Evolutionary conservation across 2,329 filamentous ascomycete genomes (phyloP).

Genomic region (Grosmannia clavigera): DNA sequence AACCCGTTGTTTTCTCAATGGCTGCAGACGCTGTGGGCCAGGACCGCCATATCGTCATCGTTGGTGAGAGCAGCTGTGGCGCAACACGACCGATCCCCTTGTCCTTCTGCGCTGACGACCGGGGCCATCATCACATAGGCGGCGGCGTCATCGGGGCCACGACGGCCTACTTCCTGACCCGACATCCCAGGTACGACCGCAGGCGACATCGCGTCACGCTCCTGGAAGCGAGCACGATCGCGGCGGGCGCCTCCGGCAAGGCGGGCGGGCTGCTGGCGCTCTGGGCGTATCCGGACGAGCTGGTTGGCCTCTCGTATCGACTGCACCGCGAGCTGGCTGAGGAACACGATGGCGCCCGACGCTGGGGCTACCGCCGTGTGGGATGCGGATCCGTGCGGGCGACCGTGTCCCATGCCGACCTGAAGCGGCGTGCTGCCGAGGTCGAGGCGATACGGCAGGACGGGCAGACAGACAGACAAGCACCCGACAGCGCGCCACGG

Average conservation of each 20-base stretch:
- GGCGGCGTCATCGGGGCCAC: conserved; percentile 89
- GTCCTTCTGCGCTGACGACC: not conserved
- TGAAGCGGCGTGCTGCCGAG: conserved; percentile 7
- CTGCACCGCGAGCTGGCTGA: conserved; percentile 76
- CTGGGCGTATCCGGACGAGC: conserved; percentile 78
- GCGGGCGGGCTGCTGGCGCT: conserved; percentile 80
- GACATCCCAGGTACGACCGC: conserved; percentile 70
- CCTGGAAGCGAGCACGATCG: conserved; percentile 72
- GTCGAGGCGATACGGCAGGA: conserved; percentile 20
- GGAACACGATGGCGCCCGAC: conserved; percentile 63
- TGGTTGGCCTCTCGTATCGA: conserved; percentile 76
- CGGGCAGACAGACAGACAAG: conserved; percentile 27
- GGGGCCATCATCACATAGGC: conserved; percentile 35
- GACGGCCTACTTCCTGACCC: conserved; percentile 81
- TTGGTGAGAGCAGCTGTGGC: conserved; percentile 20
- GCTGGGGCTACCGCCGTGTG: conserved; percentile 79
- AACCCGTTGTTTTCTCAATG: not conserved
- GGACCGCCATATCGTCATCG: conserved; percentile 25
- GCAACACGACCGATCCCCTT: not conserved
- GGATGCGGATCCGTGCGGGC: conserved; percentile 52
- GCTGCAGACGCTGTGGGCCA: not conserved
- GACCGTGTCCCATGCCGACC: conserved; percentile 16
- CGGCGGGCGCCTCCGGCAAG: conserved; percentile 88
- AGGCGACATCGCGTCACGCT: conserved; percentile 67
- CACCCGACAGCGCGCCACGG: too few species aligned